phyloP scores from a whole-genome alignment of 2,329 filamentous ascomycete genomes.

The Sclerotinia nivalis region DNA sequence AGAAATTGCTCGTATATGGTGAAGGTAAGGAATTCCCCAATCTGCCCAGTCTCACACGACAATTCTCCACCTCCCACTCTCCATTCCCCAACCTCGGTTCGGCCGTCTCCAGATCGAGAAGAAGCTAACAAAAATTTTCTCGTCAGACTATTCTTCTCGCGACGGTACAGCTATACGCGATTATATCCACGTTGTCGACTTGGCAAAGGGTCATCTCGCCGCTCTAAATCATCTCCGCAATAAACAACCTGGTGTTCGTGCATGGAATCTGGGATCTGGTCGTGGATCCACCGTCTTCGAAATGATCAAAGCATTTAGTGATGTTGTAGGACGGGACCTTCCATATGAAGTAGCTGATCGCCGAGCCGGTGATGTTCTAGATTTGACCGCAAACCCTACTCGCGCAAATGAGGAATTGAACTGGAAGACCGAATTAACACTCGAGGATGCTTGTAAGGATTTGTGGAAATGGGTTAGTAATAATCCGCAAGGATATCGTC shows the following conservation, averaged over 20 bases:
- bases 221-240: slow-evolving; percentile 88
- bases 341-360: slow-evolving; percentile 83
- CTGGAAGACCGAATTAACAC: slow-evolving; percentile 87
- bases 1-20: slow-evolving; percentile 93
- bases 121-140: slow-evolving; percentile 25
- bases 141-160: slow-evolving; percentile 79
- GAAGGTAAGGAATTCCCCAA: slow-evolving; percentile 62
- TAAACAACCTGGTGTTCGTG: slow-evolving; percentile 83
- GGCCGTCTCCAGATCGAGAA: background rate
- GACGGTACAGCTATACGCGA: slow-evolving; percentile 95
- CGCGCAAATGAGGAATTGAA: slow-evolving; percentile 84
- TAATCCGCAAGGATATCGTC: slow-evolving; percentile 92
- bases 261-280: slow-evolving; percentile 95
- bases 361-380: slow-evolving; percentile 85
- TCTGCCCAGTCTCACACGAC: background rate
- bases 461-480: slow-evolving; percentile 97
- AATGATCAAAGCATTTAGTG: slow-evolving; percentile 92
- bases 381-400: slow-evolving; percentile 88
- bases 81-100: background rate
- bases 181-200: slow-evolving; percentile 95
- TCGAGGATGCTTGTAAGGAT: slow-evolving; percentile 92
- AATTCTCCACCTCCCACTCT: background rate
- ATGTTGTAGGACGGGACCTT: slow-evolving; percentile 81
- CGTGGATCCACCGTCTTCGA: slow-evolving; percentile 95
- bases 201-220: slow-evolving; percentile 80